These are phyloP conservation scores for Sphaerulina populicola DNA, from an alignment of 2,329 filamentous ascomycete genomes.

Conservation along the genomic window DNA sequence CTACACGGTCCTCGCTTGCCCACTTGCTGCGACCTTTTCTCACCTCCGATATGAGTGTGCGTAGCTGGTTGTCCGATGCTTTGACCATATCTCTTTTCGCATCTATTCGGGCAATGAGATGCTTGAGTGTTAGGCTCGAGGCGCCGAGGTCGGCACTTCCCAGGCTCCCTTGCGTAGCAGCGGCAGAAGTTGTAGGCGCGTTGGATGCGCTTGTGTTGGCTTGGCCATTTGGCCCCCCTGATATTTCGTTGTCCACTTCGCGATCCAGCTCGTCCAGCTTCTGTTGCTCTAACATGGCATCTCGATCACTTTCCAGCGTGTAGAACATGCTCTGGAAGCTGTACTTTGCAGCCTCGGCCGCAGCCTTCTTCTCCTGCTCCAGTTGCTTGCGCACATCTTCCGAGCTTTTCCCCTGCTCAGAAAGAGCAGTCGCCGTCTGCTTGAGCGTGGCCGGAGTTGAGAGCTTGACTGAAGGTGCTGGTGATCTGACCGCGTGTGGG, in stretches of 20 bases:
- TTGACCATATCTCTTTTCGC: slow-evolving; percentile 81
- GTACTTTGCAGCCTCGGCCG: slow-evolving; percentile 78
- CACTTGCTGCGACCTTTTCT: slow-evolving; percentile 97
- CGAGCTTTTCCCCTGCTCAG: slow-evolving; percentile 56
- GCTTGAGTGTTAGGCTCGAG: slow-evolving; percentile 90
- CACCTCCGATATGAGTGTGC: slow-evolving; percentile 91
- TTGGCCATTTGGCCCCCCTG: slow-evolving; percentile 44
- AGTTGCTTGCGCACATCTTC: slow-evolving; percentile 89
- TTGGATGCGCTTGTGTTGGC: slow-evolving; percentile 49
- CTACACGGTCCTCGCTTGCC: slow-evolving; percentile 95
- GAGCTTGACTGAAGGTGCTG: slow-evolving; percentile 57
- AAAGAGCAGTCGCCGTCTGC: slow-evolving; percentile 46
- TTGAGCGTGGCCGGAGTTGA: slow-evolving; percentile 36
- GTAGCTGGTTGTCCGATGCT: slow-evolving; percentile 85
- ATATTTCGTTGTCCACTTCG: slow-evolving; percentile 92
- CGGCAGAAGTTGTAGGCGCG: slow-evolving; percentile 41
- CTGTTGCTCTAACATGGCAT: slow-evolving; percentile 96
- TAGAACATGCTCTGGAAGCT: slow-evolving; percentile 93
- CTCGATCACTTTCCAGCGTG: slow-evolving; percentile 87
- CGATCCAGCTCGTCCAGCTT: slow-evolving; percentile 93
- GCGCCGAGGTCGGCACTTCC: slow-evolving; percentile 92
- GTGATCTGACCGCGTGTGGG: slow-evolving; percentile 60
- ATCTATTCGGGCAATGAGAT: slow-evolving; percentile 92
- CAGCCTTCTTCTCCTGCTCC: slow-evolving; percentile 83
- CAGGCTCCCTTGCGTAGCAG: slow-evolving; percentile 72